These are phyloP conservation scores for Rhodocollybia butyracea DNA, from an alignment of 768 basidiomycete genomes.

Conservation along the genomic window DNA sequence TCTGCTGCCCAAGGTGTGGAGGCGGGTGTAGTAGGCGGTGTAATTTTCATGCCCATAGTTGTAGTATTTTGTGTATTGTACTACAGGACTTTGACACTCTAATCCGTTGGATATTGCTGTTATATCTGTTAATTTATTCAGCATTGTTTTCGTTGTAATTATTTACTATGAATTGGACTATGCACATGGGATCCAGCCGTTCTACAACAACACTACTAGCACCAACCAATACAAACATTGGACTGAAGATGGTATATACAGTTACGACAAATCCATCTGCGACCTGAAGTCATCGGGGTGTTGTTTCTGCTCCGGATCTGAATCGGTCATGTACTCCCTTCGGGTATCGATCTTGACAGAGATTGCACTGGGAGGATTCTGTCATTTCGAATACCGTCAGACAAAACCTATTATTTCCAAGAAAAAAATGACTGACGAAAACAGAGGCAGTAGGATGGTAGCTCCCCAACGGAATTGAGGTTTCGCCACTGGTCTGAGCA, in stretches of 20 bases:
- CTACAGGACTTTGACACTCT: neutral
- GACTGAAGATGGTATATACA: neutral
- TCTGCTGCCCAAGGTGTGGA: neutral
- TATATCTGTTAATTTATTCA: neutral
- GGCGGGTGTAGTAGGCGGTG: neutral
- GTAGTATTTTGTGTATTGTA: neutral
- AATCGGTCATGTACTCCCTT: neutral
- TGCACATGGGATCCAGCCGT: too few species aligned
- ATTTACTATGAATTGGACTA: neutral
- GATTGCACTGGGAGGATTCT: constrained; percentile 4
- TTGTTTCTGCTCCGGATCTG: neutral
- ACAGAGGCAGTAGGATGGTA: constrained; percentile 2
- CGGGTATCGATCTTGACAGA: constrained; percentile 12
- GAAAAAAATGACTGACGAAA: neutral
- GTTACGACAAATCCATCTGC: constrained; percentile 2
- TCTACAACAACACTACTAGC: too few species aligned
- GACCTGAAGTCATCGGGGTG: neutral
- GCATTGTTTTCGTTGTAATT: neutral
- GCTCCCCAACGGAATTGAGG: neutral
- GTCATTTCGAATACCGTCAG: neutral
- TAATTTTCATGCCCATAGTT: neutral
- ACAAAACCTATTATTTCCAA: neutral
- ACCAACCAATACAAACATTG: too few species aligned
- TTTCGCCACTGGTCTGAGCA: neutral
- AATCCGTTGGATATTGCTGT: neutral